Conservation (phyloP, 1,284 basidiomycete species). For the Volvariella surrecta region DNA sequence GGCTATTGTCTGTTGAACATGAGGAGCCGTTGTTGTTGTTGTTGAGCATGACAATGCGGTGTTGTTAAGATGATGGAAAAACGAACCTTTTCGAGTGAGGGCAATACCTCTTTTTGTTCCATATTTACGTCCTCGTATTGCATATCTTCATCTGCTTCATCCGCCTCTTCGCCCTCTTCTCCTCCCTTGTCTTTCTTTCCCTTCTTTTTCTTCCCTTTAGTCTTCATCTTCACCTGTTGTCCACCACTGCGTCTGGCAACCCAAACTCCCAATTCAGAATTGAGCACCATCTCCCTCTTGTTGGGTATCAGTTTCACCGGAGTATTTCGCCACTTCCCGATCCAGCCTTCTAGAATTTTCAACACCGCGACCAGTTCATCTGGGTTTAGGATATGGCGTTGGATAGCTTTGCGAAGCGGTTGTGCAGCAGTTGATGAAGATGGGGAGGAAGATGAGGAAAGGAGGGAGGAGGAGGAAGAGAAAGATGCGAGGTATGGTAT, state of each 20-base stretch:
- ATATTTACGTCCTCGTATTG: not conserved
- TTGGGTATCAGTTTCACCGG: conserved; percentile 25
- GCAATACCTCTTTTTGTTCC: conserved; percentile 21
- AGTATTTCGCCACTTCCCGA: conserved; percentile 28
- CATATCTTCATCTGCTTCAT: not conserved
- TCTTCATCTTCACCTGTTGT: conserved; percentile 5
- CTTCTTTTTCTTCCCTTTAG: conserved; percentile 9
- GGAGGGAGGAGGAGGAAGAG: too few species aligned
- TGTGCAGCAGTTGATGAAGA: too few species aligned
- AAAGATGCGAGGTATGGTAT: too few species aligned
- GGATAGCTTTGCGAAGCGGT: too few species aligned
- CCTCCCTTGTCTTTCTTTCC: conserved; percentile 20
- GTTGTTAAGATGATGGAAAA: not conserved
- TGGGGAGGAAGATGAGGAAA: too few species aligned
- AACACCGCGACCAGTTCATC: conserved; percentile 34
- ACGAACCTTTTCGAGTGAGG: conserved; percentile 44
- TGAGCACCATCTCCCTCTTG: conserved; percentile 28
- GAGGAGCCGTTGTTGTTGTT: too few species aligned
- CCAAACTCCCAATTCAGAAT: conserved; percentile 22
- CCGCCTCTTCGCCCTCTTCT: conserved; percentile 1
- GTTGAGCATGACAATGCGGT: conserved; percentile 5
- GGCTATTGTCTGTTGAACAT: conserved; percentile 48
- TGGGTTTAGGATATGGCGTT: too few species aligned
- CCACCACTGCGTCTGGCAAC: too few species aligned
- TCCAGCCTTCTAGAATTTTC: conserved; percentile 46